phyloP scores from a whole-genome alignment of 495 filamentous ascomycete genomes.

The Penicillium parvum region DNA sequence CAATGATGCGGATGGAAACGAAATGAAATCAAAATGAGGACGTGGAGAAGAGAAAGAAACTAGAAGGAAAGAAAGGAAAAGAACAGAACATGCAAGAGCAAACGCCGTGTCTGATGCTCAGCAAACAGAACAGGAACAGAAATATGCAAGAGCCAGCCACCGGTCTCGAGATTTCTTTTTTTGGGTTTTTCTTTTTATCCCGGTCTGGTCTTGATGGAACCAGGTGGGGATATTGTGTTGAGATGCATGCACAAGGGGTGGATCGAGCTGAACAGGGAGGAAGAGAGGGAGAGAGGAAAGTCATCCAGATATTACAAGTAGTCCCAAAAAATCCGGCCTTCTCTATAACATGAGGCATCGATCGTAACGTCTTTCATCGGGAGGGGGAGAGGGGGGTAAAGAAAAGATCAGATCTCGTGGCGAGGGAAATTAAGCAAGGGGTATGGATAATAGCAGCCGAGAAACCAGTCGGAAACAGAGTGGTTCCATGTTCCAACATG shows the following conservation, averaged over 20 bases:
- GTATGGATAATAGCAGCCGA: slow-evolving; percentile 1
- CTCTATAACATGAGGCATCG: slow-evolving; percentile 48
- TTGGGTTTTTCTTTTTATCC: slow-evolving; percentile 5
- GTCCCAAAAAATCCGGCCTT: slow-evolving; percentile 28
- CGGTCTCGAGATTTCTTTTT: slow-evolving; percentile 13
- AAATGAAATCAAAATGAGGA: background rate
- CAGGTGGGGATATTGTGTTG: no score
- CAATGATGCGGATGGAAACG: background rate
- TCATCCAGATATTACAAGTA: slow-evolving; percentile 30
- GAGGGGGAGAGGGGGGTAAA: slow-evolving; percentile 7
- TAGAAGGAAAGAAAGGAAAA: slow-evolving; percentile 5
- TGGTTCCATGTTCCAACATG: slow-evolving; percentile 11
- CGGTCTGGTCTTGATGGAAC: background rate
- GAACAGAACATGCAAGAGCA: slow-evolving; percentile 15
- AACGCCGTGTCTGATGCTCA: slow-evolving; percentile 30
- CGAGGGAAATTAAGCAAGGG: slow-evolving; percentile 28
- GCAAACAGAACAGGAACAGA: slow-evolving; percentile 11
- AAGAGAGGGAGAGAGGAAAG: slow-evolving; percentile 17
- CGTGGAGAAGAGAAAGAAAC: slow-evolving; percentile 4
- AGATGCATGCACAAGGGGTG: slow-evolving; percentile 1
- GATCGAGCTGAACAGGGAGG: slow-evolving; percentile 6
- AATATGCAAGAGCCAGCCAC: slow-evolving; percentile 11
- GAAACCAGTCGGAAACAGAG: slow-evolving; percentile 1
- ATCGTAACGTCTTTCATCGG: slow-evolving; percentile 45
- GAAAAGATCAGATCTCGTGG: slow-evolving; percentile 31